Evolutionary conservation across 2,329 filamentous ascomycete genomes (phyloP).

Genomic region (Verticillium albo-atrum): DNA sequence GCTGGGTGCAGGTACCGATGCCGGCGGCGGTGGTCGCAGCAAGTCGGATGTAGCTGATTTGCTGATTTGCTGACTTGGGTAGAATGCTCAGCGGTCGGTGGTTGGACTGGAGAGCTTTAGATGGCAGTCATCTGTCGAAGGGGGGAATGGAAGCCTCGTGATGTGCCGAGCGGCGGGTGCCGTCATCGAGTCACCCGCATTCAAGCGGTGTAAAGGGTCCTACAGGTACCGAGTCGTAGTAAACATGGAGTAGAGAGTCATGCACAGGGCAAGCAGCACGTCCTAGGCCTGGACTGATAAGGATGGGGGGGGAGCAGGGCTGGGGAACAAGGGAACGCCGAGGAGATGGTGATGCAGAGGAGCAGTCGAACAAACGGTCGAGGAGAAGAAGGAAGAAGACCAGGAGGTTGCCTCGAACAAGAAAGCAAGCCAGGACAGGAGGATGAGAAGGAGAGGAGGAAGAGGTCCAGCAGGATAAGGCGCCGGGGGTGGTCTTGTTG

Average conservation of each 20-base stretch:
- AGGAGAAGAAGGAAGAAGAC: not conserved
- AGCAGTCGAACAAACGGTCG: not conserved
- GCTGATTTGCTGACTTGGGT: too few relatives aligned
- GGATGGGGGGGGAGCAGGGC: too few relatives aligned
- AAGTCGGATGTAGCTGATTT: too few relatives aligned
- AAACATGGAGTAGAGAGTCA: not conserved
- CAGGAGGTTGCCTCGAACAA: not conserved
- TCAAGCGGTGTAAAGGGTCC: constrained; percentile 1
- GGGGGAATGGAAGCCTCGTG: constrained; percentile 1
- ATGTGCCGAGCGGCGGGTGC: constrained; percentile 1
- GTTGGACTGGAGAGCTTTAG: not conserved
- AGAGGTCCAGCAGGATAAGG: not conserved
- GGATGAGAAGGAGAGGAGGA: not conserved
- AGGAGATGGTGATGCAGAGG: not conserved
- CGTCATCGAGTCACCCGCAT: constrained; percentile 3
- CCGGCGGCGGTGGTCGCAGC: not conserved
- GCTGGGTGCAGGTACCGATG: not conserved
- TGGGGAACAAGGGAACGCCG: not conserved
- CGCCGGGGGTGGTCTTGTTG: not conserved
- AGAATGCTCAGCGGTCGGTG: not conserved
- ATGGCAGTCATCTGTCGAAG: constrained; percentile 1
- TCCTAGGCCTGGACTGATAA: not conserved
- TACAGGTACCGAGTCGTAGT: not conserved
- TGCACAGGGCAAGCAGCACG: not conserved
- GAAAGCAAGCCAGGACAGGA: not conserved